A percentile compares a stretch with the other conserved stretches of the same genome.
Evolutionary conservation across 208 protist species (phyloP).

Genomic region (Leishmania aethiopica): DNA sequence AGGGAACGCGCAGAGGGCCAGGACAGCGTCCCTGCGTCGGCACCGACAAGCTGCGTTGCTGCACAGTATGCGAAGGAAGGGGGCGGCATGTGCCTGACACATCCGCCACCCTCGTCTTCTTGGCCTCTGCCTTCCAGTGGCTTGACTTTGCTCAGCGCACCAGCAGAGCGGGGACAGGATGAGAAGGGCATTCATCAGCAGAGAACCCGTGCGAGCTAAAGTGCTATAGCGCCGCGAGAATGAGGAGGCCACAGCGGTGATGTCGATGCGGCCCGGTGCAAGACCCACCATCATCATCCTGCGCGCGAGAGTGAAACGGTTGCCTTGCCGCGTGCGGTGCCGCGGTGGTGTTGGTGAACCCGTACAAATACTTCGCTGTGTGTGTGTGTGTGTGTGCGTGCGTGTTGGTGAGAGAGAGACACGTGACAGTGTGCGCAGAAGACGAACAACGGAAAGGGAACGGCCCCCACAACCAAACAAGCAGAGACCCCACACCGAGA

Average conservation of each 20-base stretch:
- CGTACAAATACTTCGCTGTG: not conserved
- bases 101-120: no score
- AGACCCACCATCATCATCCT: not conserved
- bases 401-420: not conserved
- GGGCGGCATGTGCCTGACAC: no score
- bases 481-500: not conserved
- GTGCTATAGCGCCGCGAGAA: no score
- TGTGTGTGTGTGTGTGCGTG: not conserved
- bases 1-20: not conserved
- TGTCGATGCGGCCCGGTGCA: not conserved
- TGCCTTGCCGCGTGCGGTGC: not conserved
- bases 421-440: not conserved
- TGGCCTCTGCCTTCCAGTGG: no score
- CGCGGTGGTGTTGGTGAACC: not conserved
- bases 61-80: not conserved
- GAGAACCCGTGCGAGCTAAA: no score
- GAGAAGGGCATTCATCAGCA: no score
- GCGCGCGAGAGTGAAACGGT: not conserved
- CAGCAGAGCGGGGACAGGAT: no score
- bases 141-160: no score
- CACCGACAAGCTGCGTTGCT: not conserved
- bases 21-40: not conserved
- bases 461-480: not conserved
- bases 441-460: no score
- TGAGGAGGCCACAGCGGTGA: not conserved